Evolutionary conservation across 805 yeast genomes (phyloP), one percentile per base, ranked within the genome.

Genomic region (Wickerhamiella sorbophila): DNA sequence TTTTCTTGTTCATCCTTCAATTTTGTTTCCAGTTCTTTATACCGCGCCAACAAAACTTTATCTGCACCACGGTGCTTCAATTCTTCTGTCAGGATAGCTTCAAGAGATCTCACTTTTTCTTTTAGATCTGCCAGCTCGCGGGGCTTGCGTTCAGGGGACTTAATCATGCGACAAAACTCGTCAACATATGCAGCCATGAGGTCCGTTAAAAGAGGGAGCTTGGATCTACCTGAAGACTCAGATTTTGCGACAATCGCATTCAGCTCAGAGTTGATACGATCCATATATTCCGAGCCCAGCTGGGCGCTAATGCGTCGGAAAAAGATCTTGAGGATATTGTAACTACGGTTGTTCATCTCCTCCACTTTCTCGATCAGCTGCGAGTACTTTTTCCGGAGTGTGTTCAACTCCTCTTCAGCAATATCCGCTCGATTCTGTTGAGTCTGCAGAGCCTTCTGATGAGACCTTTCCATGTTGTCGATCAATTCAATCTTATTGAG

Each of bases 141-240:
- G 12, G 12, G 29, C 12, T 8, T 24, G 29, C 29, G 29, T 2
- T 22, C 32, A 4, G 47, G 47, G 18, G 37, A 20, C 17, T 34
- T 34, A n/a, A 21, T 17, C 24, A 18, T 15, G 17, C 17, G 4
- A n/a, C 37, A 34, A 6, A 52, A 16, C 35, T 47, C 39, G 12
- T 47, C 49, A 3, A 52, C 46, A 29, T 48, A 44, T 29, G 39
- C 34, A 19, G 47, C 39, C 39, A 50, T 22, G 6, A 49, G 41
- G 9, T 45, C 52, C 4, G 39, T 42, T 15, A 52, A 42, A 31
- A 47, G 24, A 26, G 56, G 56, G 14, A 50, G 43, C 35, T 52
- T 52, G 34, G 48, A 40, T 24, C 36, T 39, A 2, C 40, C 31
- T 18, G 44, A 41, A 14, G 17, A 20, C 33, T 39, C 36, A 8